phyloP scores from a whole-genome alignment of 2,329 filamentous ascomycete species.

The Phoma sp. region DNA sequence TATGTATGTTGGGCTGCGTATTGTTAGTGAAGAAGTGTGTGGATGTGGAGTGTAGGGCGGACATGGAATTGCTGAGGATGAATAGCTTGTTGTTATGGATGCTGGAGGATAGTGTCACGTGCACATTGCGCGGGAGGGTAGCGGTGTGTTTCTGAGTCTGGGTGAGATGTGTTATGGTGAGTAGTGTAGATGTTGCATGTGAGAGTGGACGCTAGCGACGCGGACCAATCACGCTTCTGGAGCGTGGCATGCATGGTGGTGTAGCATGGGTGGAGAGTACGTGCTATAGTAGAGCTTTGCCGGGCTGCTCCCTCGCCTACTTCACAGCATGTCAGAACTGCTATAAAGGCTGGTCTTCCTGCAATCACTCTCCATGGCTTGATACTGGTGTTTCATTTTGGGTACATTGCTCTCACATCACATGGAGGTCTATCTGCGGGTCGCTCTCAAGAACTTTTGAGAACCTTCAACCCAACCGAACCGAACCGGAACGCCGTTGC shows the following conservation, averaged over 20 bases:
- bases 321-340: too few relatives aligned
- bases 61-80: conserved; percentile 1
- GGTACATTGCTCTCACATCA: conserved; percentile 18
- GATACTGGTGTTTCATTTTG: conserved; percentile 11
- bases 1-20: conserved; percentile 10
- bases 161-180: background rate
- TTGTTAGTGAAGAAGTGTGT: too few relatives aligned
- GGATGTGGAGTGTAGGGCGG: background rate
- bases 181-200: background rate
- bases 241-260: too few relatives aligned
- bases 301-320: too few relatives aligned
- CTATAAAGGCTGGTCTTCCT: too few relatives aligned
- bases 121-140: too few relatives aligned
- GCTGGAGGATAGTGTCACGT: conserved; percentile 1
- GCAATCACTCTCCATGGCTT: background rate
- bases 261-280: too few relatives aligned
- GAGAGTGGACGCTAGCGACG: conserved; percentile 6
- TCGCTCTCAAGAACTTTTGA: conserved; percentile 31
- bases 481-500: conserved; percentile 44
- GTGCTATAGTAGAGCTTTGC: too few relatives aligned
- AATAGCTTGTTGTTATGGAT: background rate
- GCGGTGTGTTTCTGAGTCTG: background rate
- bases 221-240: background rate
- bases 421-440: conserved; percentile 20
- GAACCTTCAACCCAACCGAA: conserved; percentile 23